Evolutionary conservation across 352 stramenopile species (phyloP), one percentile per base, ranked within the genome.

Genomic region (Pythium volutum): DNA sequence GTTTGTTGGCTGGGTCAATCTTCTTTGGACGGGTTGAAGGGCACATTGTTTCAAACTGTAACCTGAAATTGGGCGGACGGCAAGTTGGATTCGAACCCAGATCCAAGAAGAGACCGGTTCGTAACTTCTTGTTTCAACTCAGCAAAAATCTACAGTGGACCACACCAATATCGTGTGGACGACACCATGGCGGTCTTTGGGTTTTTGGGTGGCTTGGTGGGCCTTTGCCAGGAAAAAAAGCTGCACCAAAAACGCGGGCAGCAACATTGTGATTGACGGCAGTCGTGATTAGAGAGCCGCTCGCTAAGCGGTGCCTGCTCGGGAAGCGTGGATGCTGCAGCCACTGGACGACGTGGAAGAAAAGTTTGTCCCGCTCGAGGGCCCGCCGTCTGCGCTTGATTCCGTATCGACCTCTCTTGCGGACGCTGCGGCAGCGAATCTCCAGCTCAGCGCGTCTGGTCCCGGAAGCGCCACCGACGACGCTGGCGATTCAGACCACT

Each of bases 261-360:
- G 22, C 11, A 50, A 39, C 29, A 56, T 60, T 51, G 51, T 51
- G 51, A 61, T 55, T 64, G 46, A 49, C 55, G 45, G 42, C 42
- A 62, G 20, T 11, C 41, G 16, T 9, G 48, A 55, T 42, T 56
- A 43, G 16, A 1, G 16, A 16, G 26, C 22, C 3, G 39, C 41
- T 18, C 14, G 12, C 18, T 18, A 18, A 16, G 29, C 8, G 18
- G 42, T 12, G 42, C 38, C 53, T 12, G n/a, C 20, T 14, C 39
- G 25, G 20, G 14, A 11, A 10, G 18, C 22, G 23, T 60, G 55
- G 20, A 90, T 86, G 73, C 70, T 77, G 57, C 67, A 79, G 70
- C 67, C 78, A 64, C 64, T 70, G 57, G 68, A 81, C 41, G 64
- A 74, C 45, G 64, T 78, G 12, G 69, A 79, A 62, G 64, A 57